Base-by-base conservation (phyloP, 2,329 filamentous ascomycete genomes). In the Ascochyta lentis region DNA sequence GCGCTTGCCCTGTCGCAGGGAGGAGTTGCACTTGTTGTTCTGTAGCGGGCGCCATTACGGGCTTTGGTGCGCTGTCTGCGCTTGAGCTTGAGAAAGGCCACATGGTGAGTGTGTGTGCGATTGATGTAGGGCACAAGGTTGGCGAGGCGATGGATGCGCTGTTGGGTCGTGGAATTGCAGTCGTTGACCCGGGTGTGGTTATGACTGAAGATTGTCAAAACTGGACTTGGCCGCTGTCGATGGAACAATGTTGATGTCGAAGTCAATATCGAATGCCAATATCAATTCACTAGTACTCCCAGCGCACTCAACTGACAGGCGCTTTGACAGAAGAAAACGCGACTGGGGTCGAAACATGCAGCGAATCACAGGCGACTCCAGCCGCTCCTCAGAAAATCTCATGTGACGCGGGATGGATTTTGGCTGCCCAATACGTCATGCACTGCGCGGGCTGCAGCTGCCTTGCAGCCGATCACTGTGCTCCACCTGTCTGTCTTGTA, bases 401-500 rank as follows among this genome's bases (percentile, higher is more conserved):
- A 68, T 60, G 62, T 68, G 64, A 66, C 60, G 54, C 60, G 62
- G 60, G 48, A 58, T 55, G 40, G 59, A 60, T 56, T 39, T 56
- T 59, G 40, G 64, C 56, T 54, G 50, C 47, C 40, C 48, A 12
- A 60, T 69, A 75, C 72, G 72, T 75, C 72, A 75, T 73, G 69
- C 66, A 72, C 60, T 43, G 56, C 59, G 61, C 60, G 61, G 53
- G 53, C 54, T 65, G 66, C 61, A 62, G 61, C 65, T 74, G 67
- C 70, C 68, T 72, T 69, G 70, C 64, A 62, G 56, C 13, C 63
- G 64, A 73, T 74, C 67, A 42, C 60, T 63, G 46, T 49, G 46
- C 59, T 54, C 59, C 58, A 63, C 59, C 44, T 58, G 54, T 61
- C 64, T 63, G 50, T 64, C 57, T 61, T 64, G 60, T 60, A 64